Conservation (phyloP, 345 rosid genomes). For the Eucalyptus guilfoylei region DNA sequence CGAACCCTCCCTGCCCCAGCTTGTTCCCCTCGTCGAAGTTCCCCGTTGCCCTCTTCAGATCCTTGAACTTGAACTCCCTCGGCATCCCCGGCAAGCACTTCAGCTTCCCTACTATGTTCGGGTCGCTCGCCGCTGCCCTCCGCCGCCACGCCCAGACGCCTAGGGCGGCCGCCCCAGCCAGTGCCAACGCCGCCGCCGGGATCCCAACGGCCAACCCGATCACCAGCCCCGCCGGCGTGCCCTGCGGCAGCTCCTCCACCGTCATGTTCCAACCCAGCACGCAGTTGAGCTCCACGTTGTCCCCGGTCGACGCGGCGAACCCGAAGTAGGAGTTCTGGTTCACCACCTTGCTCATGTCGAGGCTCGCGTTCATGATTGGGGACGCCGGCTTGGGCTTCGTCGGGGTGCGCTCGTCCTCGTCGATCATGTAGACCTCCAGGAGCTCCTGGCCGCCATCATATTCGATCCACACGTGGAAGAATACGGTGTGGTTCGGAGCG, state of each 20-base stretch:
- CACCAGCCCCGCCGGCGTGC: not conserved
- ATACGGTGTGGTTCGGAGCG: slow-evolving; percentile 4
- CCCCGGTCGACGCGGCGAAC: slow-evolving; percentile 50
- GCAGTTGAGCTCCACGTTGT: slow-evolving; percentile 29
- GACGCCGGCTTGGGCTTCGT: slow-evolving; percentile 12
- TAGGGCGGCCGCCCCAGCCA: not conserved
- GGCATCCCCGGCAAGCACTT: slow-evolving; percentile 39
- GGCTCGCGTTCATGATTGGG: slow-evolving; percentile 10
- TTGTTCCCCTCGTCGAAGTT: slow-evolving; percentile 37
- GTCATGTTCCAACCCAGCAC: slow-evolving; percentile 46
- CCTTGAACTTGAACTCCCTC: slow-evolving; percentile 29
- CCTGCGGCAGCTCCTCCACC: slow-evolving; percentile 14
- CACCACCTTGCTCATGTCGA: slow-evolving; percentile 21
- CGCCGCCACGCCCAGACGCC: not conserved
- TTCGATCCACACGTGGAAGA: slow-evolving; percentile 31
- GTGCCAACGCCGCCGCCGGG: not conserved
- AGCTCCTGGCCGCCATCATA: slow-evolving; percentile 24
- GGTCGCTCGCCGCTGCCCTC: slow-evolving; percentile 8
- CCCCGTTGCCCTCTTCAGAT: slow-evolving; percentile 44
- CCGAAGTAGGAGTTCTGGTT: slow-evolving; percentile 30
- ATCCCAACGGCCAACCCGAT: slow-evolving; percentile 15
- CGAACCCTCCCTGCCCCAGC: slow-evolving; percentile 50
- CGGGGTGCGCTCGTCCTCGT: not conserved
- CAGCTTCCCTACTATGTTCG: slow-evolving; percentile 24
- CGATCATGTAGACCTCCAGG: slow-evolving; percentile 24